These are phyloP conservation scores for Jamesozyma spencerorum DNA, from an alignment of 805 yeast species.

Conservation along the genomic window DNA sequence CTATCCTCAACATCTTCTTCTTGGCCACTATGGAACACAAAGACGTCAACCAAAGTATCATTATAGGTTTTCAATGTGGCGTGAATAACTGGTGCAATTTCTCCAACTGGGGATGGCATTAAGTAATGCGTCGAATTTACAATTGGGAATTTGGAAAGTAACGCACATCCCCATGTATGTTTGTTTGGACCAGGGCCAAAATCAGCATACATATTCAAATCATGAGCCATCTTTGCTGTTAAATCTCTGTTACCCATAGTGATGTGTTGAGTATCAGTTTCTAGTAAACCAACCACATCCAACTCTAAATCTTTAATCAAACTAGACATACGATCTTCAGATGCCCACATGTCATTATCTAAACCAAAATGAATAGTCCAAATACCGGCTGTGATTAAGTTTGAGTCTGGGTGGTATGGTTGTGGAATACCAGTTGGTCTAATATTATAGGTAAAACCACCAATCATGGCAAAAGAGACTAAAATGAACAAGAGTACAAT, in stretches of 20 bases:
- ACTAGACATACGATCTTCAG: slow-evolving; percentile 81
- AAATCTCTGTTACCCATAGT: slow-evolving; percentile 94
- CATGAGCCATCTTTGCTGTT: slow-evolving; percentile 85
- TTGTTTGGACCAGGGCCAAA: slow-evolving; percentile 97
- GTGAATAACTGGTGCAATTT: slow-evolving; percentile 94
- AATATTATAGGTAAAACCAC: slow-evolving; percentile 17
- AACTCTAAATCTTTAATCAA: slow-evolving; percentile 77
- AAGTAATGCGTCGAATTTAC: slow-evolving; percentile 82
- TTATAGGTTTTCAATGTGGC: slow-evolving; percentile 93
- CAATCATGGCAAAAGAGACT: slow-evolving; percentile 12
- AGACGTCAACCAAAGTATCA: slow-evolving; percentile 66
- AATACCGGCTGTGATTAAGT: slow-evolving; percentile 84
- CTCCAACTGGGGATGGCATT: slow-evolving; percentile 95
- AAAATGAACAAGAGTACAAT: slow-evolving; percentile 13
- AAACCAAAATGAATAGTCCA: slow-evolving; percentile 98
- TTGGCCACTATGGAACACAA: slow-evolving; percentile 96
- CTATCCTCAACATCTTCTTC: slow-evolving; percentile 96
- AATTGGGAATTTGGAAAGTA: slow-evolving; percentile 90
- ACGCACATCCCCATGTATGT: slow-evolving; percentile 96
- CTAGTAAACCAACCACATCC: slow-evolving; percentile 84
- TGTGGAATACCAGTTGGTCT: slow-evolving; percentile 41
- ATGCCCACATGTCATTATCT: slow-evolving; percentile 97
- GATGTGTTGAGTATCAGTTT: slow-evolving; percentile 86
- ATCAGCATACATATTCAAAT: slow-evolving; percentile 88
- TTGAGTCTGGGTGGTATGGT: slow-evolving; percentile 60